Percentiles rank a stretch among this genome's conserved stretches.
Conservation (phyloP, 805 yeast species). For the Sungouiozyma ichnusensis region DNA sequence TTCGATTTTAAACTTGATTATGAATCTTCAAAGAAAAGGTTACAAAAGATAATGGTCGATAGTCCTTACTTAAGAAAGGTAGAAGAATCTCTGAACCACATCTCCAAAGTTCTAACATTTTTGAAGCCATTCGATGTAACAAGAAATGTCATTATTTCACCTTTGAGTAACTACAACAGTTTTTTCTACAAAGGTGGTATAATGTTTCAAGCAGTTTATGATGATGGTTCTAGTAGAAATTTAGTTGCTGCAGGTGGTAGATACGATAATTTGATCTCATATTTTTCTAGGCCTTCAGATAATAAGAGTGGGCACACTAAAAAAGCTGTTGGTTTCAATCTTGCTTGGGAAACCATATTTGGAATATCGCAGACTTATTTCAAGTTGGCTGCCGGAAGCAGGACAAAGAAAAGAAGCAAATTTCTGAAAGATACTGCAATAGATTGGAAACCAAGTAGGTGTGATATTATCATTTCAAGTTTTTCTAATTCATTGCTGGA, state of each 20-base stretch:
- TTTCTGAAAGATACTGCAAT: conserved; percentile 28
- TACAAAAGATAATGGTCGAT: conserved; percentile 64
- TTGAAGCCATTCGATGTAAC: conserved; percentile 50
- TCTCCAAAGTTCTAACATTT: conserved; percentile 47
- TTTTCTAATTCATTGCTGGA: conserved; percentile 46
- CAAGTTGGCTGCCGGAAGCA: conserved; percentile 27
- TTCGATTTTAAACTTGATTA: conserved; percentile 72
- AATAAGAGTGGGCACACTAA: conserved; percentile 28
- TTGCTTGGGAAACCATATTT: conserved; percentile 62
- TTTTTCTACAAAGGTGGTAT: conserved; percentile 70
- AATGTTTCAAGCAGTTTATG: conserved; percentile 79
- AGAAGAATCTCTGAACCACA: conserved; percentile 51
- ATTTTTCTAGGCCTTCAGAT: conserved; percentile 49
- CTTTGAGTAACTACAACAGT: conserved; percentile 74
- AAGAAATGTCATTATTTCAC: conserved; percentile 54
- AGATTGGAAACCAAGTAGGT: conserved; percentile 50
- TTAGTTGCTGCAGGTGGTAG: conserved; percentile 89
- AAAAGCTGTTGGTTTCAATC: conserved; percentile 77
- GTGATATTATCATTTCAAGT: conserved; percentile 74
- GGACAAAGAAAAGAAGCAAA: conserved; percentile 28
- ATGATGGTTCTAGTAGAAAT: conserved; percentile 39
- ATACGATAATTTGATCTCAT: conserved; percentile 63
- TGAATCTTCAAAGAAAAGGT: conserved; percentile 48
- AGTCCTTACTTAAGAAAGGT: conserved; percentile 52
- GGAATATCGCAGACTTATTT: conserved; percentile 40